phyloP scores from a whole-genome alignment of 164 flowering plant genomes.

The Echeveria elegans region DNA sequence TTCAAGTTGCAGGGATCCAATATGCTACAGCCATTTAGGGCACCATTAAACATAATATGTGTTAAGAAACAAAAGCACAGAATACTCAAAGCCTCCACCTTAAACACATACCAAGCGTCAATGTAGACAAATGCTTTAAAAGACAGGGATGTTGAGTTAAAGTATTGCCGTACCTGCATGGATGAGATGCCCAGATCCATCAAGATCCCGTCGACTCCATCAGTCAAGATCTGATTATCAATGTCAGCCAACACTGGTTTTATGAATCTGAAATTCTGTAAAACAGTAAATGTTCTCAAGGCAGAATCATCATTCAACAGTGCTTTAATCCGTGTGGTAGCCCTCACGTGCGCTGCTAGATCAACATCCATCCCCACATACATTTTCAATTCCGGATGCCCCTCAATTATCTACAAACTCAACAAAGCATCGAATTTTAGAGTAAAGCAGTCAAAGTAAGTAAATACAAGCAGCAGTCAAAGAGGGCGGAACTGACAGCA shows the following conservation, averaged over 20 bases:
- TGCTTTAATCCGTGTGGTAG: constrained; percentile 30
- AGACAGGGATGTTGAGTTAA: not conserved
- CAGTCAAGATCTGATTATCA: constrained; percentile 26
- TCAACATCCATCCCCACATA: constrained; percentile 86
- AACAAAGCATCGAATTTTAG: not conserved
- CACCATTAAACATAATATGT: too few species aligned
- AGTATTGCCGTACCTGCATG: constrained; percentile 66
- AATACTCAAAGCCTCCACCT: too few species aligned
- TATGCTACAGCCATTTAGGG: not conserved
- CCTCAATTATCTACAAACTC: constrained; percentile 54
- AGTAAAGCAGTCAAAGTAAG: too few species aligned
- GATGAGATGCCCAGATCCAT: constrained; percentile 99
- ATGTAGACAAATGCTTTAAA: not conserved
- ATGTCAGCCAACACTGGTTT: constrained; percentile 44
- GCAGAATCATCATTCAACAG: constrained; percentile 23
- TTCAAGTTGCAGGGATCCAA: too few species aligned
- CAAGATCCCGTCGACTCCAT: constrained; percentile 76
- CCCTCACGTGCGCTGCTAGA: constrained; percentile 65
- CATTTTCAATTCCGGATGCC: constrained; percentile 62
- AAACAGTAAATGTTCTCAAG: constrained; percentile 32
- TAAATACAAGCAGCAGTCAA: not conserved
- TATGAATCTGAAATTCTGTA: constrained; percentile 55
- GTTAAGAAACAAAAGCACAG: not conserved
- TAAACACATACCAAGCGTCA: not conserved
- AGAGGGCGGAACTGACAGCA: constrained; percentile 39